Percentiles rank a stretch among this genome's conserved stretches.
Conservation (phyloP, 441 rosid species). For the Breynia disticha region DNA sequence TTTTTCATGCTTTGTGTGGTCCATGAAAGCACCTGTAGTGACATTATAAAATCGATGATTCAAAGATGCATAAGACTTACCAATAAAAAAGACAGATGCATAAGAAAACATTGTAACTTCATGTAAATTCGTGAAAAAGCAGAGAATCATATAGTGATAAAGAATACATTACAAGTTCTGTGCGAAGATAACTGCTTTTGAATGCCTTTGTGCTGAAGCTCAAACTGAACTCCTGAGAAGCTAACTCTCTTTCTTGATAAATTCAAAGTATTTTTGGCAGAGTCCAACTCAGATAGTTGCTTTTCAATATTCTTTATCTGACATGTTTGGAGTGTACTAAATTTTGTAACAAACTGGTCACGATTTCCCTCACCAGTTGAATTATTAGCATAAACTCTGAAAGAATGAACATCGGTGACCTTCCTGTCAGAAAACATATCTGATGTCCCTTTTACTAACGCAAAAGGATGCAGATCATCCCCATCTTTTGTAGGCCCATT, state of each 20-base stretch:
- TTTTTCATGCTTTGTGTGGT: constrained; percentile 16
- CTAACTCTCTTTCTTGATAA: constrained; percentile 31
- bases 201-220: constrained; percentile 17
- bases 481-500: constrained; percentile 19
- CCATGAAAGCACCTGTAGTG: constrained; percentile 12
- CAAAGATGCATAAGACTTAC: constrained; percentile 12
- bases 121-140: background rate
- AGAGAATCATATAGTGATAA: background rate
- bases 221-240: constrained; percentile 27
- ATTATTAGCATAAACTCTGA: constrained; percentile 16
- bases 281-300: constrained; percentile 10
- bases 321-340: constrained; percentile 12
- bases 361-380: constrained; percentile 15
- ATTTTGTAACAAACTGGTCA: constrained; percentile 16
- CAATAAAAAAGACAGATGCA: too few species aligned
- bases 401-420: constrained; percentile 20
- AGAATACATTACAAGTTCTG: constrained; percentile 20
- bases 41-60: constrained; percentile 16
- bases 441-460: constrained; percentile 20
- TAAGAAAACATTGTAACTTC: too few species aligned
- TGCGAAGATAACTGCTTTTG: constrained; percentile 13
- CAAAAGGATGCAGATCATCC: constrained; percentile 15
- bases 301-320: constrained; percentile 11
- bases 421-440: constrained; percentile 24
- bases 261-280: constrained; percentile 6